Evolutionary conservation across 164 flowering plant species (phyloP).

Genomic region (Paratinospora sagittata): DNA sequence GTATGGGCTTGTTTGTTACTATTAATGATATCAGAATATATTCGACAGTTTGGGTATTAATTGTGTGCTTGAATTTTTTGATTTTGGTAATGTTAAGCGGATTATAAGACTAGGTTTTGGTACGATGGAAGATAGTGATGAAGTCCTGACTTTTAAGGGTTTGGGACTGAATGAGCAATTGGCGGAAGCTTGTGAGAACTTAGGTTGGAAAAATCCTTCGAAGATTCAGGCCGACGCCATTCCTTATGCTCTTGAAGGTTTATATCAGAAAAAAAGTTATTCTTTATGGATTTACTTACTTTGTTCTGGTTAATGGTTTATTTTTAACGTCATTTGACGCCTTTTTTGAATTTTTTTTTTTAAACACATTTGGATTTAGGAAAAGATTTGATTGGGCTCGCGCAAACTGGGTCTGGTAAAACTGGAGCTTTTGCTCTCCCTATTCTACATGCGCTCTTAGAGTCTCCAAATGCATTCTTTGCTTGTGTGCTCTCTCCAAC

Average conservation of each 20-base stretch:
- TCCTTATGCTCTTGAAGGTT: slow-evolving; percentile 77
- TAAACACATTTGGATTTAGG: too few relatives aligned
- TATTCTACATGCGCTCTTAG: slow-evolving; percentile 62
- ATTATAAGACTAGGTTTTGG: neutral
- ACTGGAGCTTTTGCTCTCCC: slow-evolving; percentile 97
- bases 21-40: too few relatives aligned
- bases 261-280: neutral
- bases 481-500: slow-evolving; percentile 87
- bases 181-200: slow-evolving; percentile 58
- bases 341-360: neutral
- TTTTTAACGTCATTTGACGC: neutral
- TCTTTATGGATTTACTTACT: too few relatives aligned
- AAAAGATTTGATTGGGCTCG: slow-evolving; percentile 81
- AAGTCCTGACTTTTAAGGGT: slow-evolving; percentile 43
- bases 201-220: slow-evolving; percentile 71
- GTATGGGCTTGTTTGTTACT: too few relatives aligned
- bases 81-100: too few relatives aligned
- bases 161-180: slow-evolving; percentile 59
- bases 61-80: too few relatives aligned
- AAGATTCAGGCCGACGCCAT: slow-evolving; percentile 71
- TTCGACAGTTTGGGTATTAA: too few relatives aligned
- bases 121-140: slow-evolving; percentile 25
- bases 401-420: slow-evolving; percentile 95
- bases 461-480: slow-evolving; percentile 54
- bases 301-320: neutral